These are phyloP conservation scores for Inga laurina DNA, from an alignment of 306 rosid species.

Conservation along the genomic window DNA sequence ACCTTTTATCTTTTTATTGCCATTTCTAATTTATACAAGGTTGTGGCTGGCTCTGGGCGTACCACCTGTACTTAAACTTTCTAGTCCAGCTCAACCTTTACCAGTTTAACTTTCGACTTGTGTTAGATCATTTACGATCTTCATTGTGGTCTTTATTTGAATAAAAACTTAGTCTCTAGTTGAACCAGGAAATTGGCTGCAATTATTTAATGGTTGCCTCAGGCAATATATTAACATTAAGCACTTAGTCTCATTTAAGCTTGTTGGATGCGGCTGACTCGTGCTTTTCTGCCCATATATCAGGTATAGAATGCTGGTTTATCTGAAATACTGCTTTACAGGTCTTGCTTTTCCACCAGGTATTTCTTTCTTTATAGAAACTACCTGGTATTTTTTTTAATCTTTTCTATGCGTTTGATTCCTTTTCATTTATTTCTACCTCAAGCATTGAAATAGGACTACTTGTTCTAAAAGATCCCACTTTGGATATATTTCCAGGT, in stretches of 20 bases:
- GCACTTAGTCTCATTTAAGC: conserved; percentile 28
- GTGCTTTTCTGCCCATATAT: conserved; percentile 29
- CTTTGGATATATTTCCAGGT: conserved; percentile 59
- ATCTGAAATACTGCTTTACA: conserved; percentile 92
- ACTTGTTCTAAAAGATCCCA: conserved; percentile 13
- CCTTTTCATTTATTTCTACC: conserved; percentile 10
- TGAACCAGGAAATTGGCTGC: conserved; percentile 12
- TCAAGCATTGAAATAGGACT: conserved; percentile 24
- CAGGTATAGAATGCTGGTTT: conserved; percentile 93
- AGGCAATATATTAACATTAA: conserved; percentile 14
- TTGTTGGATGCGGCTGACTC: conserved; percentile 24
- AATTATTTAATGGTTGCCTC: conserved; percentile 11
- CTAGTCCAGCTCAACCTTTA: conserved; percentile 19
- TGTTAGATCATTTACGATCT: conserved; percentile 13
- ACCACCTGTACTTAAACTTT: not conserved
- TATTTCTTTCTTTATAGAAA: conserved; percentile 27
- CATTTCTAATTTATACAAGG: not conserved
- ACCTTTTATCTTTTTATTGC: conserved; percentile 16
- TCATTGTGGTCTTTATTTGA: not conserved
- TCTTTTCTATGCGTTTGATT: not conserved
- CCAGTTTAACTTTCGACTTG: conserved; percentile 8
- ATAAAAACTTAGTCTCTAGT: not conserved
- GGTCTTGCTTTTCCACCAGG: conserved; percentile 99
- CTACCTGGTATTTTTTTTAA: not conserved
- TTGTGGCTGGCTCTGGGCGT: not conserved